A percentile compares a stretch with the other conserved stretches of the same genome.
phyloP scores from a whole-genome alignment of 2,329 filamentous ascomycete genomes.

The Orbilia blumenaviensis region DNA sequence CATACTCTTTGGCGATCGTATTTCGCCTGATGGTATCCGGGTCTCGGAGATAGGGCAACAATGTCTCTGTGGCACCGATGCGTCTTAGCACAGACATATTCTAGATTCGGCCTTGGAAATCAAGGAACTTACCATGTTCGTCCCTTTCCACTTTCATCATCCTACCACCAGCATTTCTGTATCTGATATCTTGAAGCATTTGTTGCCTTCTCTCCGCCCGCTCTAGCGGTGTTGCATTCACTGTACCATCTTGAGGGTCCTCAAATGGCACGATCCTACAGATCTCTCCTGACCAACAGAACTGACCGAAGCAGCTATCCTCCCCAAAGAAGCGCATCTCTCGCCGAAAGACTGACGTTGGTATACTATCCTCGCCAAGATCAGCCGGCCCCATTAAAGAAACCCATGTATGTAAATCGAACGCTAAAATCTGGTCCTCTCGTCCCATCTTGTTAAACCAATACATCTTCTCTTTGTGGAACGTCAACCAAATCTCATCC shows the following conservation, averaged over 20 bases:
- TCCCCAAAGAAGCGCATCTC: background rate
- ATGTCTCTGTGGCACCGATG: no score
- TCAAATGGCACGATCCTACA: background rate
- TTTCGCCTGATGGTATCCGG: no score
- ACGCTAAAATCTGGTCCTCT: background rate
- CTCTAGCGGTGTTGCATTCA: background rate
- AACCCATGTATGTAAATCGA: conserved; percentile 1
- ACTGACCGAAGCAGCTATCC: background rate
- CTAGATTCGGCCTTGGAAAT: no score
- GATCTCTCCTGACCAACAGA: background rate
- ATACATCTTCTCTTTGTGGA: conserved; percentile 4
- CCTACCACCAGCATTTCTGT: background rate
- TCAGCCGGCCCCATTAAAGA: background rate
- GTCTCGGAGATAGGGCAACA: no score
- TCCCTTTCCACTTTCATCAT: background rate
- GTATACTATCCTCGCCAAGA: background rate
- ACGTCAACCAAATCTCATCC: conserved; percentile 22
- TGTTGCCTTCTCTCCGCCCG: background rate
- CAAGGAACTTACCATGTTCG: background rate
- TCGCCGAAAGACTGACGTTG: background rate
- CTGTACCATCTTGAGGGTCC: background rate
- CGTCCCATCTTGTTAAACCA: conserved; percentile 2
- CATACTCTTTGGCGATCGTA: no score
- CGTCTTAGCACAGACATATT: no score
- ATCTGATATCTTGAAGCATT: background rate